Evolutionary conservation across 2,329 filamentous ascomycete species (phyloP), one percentile per base, ranked within the genome.

Genomic region (Fusarium setosum): DNA sequence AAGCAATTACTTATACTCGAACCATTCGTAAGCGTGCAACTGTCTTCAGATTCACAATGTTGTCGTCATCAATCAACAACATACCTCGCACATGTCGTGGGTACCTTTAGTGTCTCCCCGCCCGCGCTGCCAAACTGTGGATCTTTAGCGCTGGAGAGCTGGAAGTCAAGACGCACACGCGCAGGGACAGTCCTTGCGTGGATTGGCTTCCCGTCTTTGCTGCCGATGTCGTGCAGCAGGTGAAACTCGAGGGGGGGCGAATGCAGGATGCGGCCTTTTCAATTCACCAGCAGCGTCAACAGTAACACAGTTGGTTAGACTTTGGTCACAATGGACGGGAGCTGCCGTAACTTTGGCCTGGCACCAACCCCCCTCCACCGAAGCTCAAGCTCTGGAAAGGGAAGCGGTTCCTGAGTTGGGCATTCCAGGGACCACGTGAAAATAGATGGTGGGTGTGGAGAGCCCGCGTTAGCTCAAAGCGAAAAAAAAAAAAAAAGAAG

Each of bases 171-270:
- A n/a, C n/a, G n/a, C n/a, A 49, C 45, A 31, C 34, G 44, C 52
- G 35, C 55, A 63, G 23, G 62, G 62, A 53, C 17, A 59, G 54
- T 50, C 59, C 59, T 55, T 63, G 62, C 55, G 42, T 53, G 26
- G 31, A 20, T 37, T 40, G 17, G 44, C 37, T 31, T 57, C 48
- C 48, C 48, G 21, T 29, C 18, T 51, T 41, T 49, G n/a, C 26
- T 50, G 48, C 18, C 31, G 35, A 51, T 56, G 47, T 44, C 24
- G 29, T 44, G 37, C 54, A 56, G 37, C 37, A 29, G 18, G n/a
- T 55, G 52, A 55, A 48, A 38, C 41, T 31, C 41, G 26, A 11
- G 32, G n/a, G n/a, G n/a, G n/a, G n/a, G 23, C 11, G 32, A 18
- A 48, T 11, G 18, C 24, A 20, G 26, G n/a, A 38, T 32, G 15